These are phyloP conservation scores for Entomortierella parvispora DNA, from an alignment of 192 early-diverging fungal species.

Conservation along the genomic window DNA sequence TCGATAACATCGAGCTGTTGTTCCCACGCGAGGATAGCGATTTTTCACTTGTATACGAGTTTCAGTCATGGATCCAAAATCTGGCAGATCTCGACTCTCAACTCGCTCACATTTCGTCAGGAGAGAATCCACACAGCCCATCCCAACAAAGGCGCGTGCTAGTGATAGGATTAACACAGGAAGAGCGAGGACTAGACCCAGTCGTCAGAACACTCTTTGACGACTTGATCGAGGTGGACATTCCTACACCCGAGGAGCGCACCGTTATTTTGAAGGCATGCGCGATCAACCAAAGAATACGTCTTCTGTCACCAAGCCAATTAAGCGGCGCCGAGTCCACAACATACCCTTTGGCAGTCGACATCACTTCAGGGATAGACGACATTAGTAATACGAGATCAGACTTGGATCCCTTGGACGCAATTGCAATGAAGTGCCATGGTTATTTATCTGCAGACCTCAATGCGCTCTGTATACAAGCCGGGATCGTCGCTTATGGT, in stretches of 20 bases:
- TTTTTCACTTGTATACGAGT: constrained; percentile 23
- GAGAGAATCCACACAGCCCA: background rate
- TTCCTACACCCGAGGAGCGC: constrained; percentile 63
- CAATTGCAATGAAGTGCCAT: constrained; percentile 57
- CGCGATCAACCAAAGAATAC: constrained; percentile 12
- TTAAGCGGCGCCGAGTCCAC: no score
- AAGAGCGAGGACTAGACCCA: constrained; percentile 21
- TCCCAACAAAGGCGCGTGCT: background rate
- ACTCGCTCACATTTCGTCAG: background rate
- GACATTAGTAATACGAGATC: background rate
- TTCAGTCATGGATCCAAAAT: constrained; percentile 34
- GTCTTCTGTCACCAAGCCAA: background rate
- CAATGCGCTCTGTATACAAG: constrained; percentile 53
- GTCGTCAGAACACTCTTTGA: constrained; percentile 32
- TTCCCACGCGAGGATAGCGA: constrained; percentile 52
- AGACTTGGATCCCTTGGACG: constrained; percentile 12
- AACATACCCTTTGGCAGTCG: background rate
- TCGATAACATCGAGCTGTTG: constrained; percentile 64
- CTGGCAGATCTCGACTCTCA: constrained; percentile 9
- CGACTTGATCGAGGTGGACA: constrained; percentile 59
- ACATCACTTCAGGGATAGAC: background rate
- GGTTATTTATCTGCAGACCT: constrained; percentile 68
- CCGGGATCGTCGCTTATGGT: constrained; percentile 14
- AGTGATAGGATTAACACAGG: constrained; percentile 25
- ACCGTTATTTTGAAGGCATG: constrained; percentile 48